These are phyloP conservation scores for Candida nemodendra DNA, from an alignment of 805 yeast species.

Conservation along the genomic window DNA sequence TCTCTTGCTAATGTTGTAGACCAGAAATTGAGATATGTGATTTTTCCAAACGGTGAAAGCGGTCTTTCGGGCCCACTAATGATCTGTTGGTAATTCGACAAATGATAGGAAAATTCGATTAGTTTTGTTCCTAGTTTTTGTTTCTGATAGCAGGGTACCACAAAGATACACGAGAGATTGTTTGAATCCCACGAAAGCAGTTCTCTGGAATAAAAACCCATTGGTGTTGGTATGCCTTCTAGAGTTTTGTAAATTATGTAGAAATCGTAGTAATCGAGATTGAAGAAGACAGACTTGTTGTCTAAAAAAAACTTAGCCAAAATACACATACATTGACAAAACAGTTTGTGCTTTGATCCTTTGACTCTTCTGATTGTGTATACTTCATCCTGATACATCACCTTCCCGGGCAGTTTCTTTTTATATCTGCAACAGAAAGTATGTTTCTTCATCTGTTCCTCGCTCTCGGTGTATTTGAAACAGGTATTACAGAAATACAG, in stretches of 20 bases:
- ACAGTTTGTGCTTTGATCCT: constrained; percentile 62
- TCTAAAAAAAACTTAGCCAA: constrained; percentile 88
- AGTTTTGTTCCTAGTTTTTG: constrained; percentile 73
- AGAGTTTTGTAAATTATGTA: constrained; percentile 64
- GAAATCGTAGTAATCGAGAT: constrained; percentile 76
- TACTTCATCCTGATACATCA: constrained; percentile 61
- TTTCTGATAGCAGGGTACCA: constrained; percentile 90
- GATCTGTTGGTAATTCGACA: constrained; percentile 62
- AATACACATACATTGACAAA: constrained; percentile 78
- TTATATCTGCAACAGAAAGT: constrained; percentile 40
- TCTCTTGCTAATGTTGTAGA: constrained; percentile 47
- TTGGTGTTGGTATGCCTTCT: constrained; percentile 46
- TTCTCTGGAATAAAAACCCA: constrained; percentile 94
- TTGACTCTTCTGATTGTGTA: constrained; percentile 63
- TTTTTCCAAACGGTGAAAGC: constrained; percentile 74
- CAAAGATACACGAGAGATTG: constrained; percentile 86
- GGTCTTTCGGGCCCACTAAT: constrained; percentile 93
- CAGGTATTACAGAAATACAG: constrained; percentile 78
- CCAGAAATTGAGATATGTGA: constrained; percentile 79
- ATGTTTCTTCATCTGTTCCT: constrained; percentile 50
- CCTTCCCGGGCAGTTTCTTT: constrained; percentile 55
- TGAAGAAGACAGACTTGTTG: constrained; percentile 83
- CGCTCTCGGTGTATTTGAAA: constrained; percentile 69
- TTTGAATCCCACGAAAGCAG: constrained; percentile 73
- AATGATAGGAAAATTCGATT: constrained; percentile 78